Percentiles rank a stretch among this genome's conserved stretches.
phyloP scores from a whole-genome alignment of 2,329 filamentous ascomycete species.

The Verticillium zaregamsianum region DNA sequence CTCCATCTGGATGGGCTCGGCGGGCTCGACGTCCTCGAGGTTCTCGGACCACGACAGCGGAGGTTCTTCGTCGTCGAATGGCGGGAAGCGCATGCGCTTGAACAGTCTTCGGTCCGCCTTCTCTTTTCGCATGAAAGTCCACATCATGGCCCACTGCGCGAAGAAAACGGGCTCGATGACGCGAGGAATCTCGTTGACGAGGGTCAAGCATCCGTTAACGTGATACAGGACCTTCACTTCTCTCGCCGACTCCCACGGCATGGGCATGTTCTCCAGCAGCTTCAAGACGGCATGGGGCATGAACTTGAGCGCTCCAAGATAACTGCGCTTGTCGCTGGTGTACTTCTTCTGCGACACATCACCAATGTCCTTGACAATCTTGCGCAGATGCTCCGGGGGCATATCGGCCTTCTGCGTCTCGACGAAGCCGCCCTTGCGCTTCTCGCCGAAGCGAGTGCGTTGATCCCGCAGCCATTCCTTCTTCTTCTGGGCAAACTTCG shows the following conservation, averaged over 20 bases:
- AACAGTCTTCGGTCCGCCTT: conserved; percentile 95
- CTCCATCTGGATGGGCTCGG: conserved; percentile 98
- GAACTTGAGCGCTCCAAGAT: conserved; percentile 94
- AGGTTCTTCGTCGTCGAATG: conserved; percentile 97
- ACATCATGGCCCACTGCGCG: conserved; percentile 99
- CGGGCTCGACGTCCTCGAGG: conserved; percentile 94
- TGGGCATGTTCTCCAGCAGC: conserved; percentile 97
- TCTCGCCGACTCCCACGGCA: conserved; percentile 96
- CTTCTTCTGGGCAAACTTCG: conserved; percentile 98
- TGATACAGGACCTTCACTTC: conserved; percentile 99
- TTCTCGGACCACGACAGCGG: conserved; percentile 98
- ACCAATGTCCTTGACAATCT: conserved; percentile 97
- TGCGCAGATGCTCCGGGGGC: conserved; percentile 95
- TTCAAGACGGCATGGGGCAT: conserved; percentile 99
- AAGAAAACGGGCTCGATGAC: conserved; percentile 98
- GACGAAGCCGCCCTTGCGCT: conserved; percentile 92
- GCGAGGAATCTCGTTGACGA: conserved; percentile 94
- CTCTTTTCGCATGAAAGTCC: conserved; percentile 96
- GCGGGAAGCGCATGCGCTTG: conserved; percentile 98
- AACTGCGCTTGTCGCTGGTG: conserved; percentile 96
- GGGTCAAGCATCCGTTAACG: conserved; percentile 92
- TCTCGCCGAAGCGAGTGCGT: conserved; percentile 92
- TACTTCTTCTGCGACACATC: conserved; percentile 99
- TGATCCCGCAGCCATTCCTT: conserved; percentile 95
- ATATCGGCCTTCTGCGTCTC: conserved; percentile 98